These are phyloP conservation scores for Naganishia onofrii DNA, from an alignment of 768 basidiomycete genomes.

Conservation along the genomic window DNA sequence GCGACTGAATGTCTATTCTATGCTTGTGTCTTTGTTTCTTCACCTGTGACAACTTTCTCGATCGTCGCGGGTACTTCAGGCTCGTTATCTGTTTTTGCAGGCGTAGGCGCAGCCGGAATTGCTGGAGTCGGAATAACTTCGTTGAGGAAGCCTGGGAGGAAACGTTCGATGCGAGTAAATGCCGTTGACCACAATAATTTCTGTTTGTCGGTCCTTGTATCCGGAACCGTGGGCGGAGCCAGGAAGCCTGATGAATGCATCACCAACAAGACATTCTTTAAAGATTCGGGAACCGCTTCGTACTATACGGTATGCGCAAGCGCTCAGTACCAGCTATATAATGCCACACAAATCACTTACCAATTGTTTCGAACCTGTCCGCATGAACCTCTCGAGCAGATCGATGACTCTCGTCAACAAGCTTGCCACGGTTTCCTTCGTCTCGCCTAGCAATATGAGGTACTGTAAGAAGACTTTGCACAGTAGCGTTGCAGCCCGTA, in stretches of 20 bases:
- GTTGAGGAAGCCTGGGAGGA: slow-evolving; percentile 80
- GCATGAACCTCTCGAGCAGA: slow-evolving; percentile 82
- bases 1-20: neutral
- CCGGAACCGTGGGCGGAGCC: slow-evolving; percentile 59
- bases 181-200: slow-evolving; percentile 73
- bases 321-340: neutral
- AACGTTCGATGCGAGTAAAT: slow-evolving; percentile 79
- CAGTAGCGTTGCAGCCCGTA: slow-evolving; percentile 80
- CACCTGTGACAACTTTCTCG: neutral
- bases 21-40: neutral
- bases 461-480: slow-evolving; percentile 97
- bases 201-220: slow-evolving; percentile 39
- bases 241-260: slow-evolving; percentile 88
- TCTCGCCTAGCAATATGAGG: slow-evolving; percentile 67
- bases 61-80: neutral
- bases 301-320: slow-evolving; percentile 58
- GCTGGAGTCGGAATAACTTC: slow-evolving; percentile 54
- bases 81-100: neutral
- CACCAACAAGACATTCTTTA: slow-evolving; percentile 93
- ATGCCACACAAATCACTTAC: slow-evolving; percentile 56
- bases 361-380: slow-evolving; percentile 74
- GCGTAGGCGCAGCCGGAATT: neutral
- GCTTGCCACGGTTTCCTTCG: slow-evolving; percentile 60
- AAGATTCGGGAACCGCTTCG: slow-evolving; percentile 91
- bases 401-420: slow-evolving; percentile 89